Evolutionary conservation across 495 filamentous ascomycete species (phyloP).

Genomic region (Terfezia claveryi): DNA sequence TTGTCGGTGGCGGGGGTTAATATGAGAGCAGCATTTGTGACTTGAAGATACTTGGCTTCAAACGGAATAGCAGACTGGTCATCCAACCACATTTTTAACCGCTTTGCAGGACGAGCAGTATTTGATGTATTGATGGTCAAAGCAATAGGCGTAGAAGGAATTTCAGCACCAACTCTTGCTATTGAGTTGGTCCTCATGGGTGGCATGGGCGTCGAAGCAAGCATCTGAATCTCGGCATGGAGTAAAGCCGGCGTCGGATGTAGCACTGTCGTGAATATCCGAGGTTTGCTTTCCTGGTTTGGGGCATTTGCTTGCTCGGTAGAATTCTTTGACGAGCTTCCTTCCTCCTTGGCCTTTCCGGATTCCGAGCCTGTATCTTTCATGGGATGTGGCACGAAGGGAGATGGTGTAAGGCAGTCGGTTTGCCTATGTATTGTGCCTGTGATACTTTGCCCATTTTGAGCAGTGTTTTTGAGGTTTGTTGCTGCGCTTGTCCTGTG

Average conservation of each 20-base stretch:
- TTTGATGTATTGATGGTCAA: slow-evolving; percentile 23
- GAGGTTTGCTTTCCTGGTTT: slow-evolving; percentile 29
- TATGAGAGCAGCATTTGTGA: slow-evolving; percentile 50
- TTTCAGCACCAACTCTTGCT: slow-evolving; percentile 33
- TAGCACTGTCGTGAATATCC: slow-evolving; percentile 56
- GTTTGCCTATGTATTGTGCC: slow-evolving; percentile 86
- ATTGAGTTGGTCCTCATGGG: slow-evolving; percentile 23
- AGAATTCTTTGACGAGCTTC: neutral
- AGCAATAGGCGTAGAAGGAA: slow-evolving; percentile 39
- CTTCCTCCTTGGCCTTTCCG: slow-evolving; percentile 3
- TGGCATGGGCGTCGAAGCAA: slow-evolving; percentile 49
- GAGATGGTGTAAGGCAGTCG: slow-evolving; percentile 64
- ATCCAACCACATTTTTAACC: slow-evolving; percentile 52
- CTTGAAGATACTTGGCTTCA: slow-evolving; percentile 46
- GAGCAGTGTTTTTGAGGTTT: slow-evolving; percentile 29
- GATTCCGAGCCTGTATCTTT: slow-evolving; percentile 23
- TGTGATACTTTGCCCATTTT: slow-evolving; percentile 29
- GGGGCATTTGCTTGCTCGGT: slow-evolving; percentile 3
- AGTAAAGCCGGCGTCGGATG: slow-evolving; percentile 59
- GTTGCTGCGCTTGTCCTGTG: slow-evolving; percentile 43
- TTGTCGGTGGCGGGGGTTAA: slow-evolving; percentile 49
- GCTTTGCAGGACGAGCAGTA: slow-evolving; percentile 31
- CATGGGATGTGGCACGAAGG: slow-evolving; percentile 59
- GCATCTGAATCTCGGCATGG: slow-evolving; percentile 49
- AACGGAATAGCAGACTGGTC: slow-evolving; percentile 45